A percentile compares a stretch with the other conserved stretches of the same genome.
phyloP scores from a whole-genome alignment of 345 rosid species.

The Acer negundo region DNA sequence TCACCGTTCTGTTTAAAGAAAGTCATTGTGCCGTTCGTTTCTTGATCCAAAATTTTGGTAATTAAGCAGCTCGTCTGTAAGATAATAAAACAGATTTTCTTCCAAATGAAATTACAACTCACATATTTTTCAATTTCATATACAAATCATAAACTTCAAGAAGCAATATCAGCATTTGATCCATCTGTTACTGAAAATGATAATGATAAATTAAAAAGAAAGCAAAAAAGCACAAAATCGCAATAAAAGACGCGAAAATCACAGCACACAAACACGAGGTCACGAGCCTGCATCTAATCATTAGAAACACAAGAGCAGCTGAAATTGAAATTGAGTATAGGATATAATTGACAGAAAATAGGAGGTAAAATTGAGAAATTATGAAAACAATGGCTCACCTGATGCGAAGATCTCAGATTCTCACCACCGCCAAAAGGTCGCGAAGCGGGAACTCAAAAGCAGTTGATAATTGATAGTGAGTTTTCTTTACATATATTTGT shows the following conservation, averaged over 20 bases:
- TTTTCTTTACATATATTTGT: neutral
- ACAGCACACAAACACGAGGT: neutral
- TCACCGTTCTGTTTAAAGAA: conserved; percentile 23
- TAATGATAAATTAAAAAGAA: neutral
- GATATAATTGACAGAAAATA: neutral
- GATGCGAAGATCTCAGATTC: neutral
- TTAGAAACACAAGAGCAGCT: no score
- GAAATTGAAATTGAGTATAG: no score
- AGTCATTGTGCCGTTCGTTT: conserved; percentile 4
- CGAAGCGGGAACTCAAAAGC: conserved; percentile 5
- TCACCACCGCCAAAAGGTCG: neutral
- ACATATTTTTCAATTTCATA: neutral
- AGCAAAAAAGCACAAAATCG: neutral
- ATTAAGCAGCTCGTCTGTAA: conserved; percentile 23
- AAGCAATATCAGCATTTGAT: neutral
- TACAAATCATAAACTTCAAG: neutral
- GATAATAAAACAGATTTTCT: neutral
- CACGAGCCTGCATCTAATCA: neutral
- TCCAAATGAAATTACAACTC: neutral
- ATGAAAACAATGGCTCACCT: neutral
- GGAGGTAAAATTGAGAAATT: neutral
- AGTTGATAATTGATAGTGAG: neutral
- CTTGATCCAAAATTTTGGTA: neutral
- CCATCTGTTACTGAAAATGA: neutral
- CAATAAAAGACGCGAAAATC: neutral